These are phyloP conservation scores for Solanum lycopersicoides DNA, from an alignment of 257 asterid species.

Conservation along the genomic window DNA sequence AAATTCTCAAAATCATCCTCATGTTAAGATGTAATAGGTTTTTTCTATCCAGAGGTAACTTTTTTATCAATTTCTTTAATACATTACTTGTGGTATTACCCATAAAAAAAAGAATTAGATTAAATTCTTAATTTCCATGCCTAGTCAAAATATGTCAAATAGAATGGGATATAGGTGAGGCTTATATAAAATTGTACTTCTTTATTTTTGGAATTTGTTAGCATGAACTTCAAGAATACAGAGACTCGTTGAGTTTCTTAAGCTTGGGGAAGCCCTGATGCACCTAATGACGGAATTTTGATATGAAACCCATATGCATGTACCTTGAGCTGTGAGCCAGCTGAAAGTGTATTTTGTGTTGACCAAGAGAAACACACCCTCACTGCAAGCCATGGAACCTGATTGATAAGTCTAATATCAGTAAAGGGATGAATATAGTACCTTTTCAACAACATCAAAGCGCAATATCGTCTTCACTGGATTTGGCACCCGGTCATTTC, in stretches of 20 bases:
- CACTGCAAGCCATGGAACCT: background rate
- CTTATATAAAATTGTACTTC: background rate
- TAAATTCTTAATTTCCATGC: background rate
- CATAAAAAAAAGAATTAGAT: background rate
- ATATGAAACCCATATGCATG: background rate
- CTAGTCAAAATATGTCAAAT: background rate
- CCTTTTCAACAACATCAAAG: slow-evolving; percentile 70
- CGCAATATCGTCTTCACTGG: slow-evolving; percentile 65
- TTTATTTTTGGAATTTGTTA: background rate
- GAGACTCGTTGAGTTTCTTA: background rate
- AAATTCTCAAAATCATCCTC: background rate
- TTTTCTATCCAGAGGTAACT: background rate
- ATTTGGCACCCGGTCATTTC: slow-evolving; percentile 52
- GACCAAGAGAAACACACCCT: background rate
- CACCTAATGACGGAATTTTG: background rate
- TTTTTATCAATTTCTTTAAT: background rate
- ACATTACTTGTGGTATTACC: background rate
- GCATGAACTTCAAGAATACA: background rate
- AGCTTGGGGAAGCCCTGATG: background rate
- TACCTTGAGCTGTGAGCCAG: background rate
- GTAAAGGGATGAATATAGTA: slow-evolving; percentile 8
- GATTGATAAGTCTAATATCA: background rate
- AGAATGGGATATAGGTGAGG: background rate
- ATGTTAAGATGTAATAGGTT: background rate
- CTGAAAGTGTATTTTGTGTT: background rate